Evolutionary conservation across 1,284 basidiomycete species (phyloP), one percentile per base, ranked within the genome.

Genomic region (Cutaneotrichosporon cavernicola): DNA sequence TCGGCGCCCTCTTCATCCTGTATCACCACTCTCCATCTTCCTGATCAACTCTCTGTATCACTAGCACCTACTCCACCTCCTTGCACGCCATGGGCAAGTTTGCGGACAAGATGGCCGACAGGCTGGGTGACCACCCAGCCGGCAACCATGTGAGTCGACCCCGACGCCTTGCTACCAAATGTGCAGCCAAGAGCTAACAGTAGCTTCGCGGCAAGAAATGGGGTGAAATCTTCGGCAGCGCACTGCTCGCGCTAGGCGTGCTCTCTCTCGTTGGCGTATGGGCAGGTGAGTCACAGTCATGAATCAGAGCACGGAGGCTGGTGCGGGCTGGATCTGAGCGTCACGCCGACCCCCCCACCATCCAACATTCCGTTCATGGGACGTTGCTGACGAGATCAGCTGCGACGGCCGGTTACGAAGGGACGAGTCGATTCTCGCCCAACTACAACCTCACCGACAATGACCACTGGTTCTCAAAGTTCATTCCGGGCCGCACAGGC

Each of bases 391-490:
- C 61, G 3, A 36, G 22, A 40, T 7, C 53, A 66, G 66, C 66
- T 21, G 66, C 66, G 8, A 68, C 66, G 1, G 66, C 56, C n/a
- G 66, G 66, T 8, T 68, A 68, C 43, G 66, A 68, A 57, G 51
- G 62, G 13, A 46, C 52, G 14, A 59, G 59, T 38, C 21, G 43
- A 32, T 64, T 65, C 60, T 68, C 66, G 26, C 64, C 66, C 21
- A 63, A 68, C 62, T 68, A 57, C 52, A 68, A 68, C 64, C 43
- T 68, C 31, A 68, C 66, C 4, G 66, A 68, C 62, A 65, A 64
- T 43, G 66, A 65, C 57, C 66, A 68, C 62, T 68, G 66, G 66
- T 68, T 65, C 57, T 63, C 66, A 21, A 65, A 68, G 62, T 68
- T 68, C 43, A 68, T 65, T 22, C 66, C 66, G 1, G 56, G 56